These are phyloP conservation scores for Ophiostoma tasmaniense DNA, from an alignment of 2,329 filamentous ascomycete species.

Conservation along the genomic window DNA sequence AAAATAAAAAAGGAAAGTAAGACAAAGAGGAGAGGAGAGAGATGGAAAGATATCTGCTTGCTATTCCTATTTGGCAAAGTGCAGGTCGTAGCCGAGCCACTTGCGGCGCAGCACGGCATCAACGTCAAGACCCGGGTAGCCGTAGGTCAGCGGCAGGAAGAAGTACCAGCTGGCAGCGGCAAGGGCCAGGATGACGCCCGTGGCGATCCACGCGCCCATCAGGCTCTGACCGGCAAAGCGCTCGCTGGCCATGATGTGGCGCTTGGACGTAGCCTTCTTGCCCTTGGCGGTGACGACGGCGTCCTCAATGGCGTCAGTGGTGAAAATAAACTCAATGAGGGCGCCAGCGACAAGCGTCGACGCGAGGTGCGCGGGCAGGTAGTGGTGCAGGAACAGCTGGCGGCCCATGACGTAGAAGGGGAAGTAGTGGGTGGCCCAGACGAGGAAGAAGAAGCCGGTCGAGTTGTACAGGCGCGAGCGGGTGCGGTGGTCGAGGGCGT, in stretches of 20 bases:
- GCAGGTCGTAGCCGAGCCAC: slow-evolving; percentile 94
- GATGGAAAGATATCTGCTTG: not conserved
- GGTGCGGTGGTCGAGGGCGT: slow-evolving; percentile 86
- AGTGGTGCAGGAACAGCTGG: slow-evolving; percentile 96
- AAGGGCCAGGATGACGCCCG: slow-evolving; percentile 56
- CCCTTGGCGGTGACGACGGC: slow-evolving; percentile 42
- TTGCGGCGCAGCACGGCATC: slow-evolving; percentile 74
- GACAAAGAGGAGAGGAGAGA: not conserved
- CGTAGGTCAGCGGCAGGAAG: slow-evolving; percentile 93
- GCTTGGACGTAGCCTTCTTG: slow-evolving; percentile 43
- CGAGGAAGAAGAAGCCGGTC: slow-evolving; percentile 97
- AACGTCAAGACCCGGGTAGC: slow-evolving; percentile 77
- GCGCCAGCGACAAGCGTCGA: slow-evolving; percentile 85
- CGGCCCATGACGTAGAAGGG: slow-evolving; percentile 98
- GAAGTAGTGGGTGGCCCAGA: slow-evolving; percentile 95
- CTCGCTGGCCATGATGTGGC: slow-evolving; percentile 70
- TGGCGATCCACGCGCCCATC: slow-evolving; percentile 69
- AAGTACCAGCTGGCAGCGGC: slow-evolving; percentile 77
- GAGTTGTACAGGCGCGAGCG: slow-evolving; percentile 95
- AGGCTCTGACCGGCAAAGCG: slow-evolving; percentile 73
- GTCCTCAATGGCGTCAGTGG: slow-evolving; percentile 60
- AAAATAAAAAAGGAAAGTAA: not conserved
- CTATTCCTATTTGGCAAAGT: slow-evolving; percentile 80
- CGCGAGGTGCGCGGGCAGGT: slow-evolving; percentile 87
- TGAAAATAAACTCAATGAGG: slow-evolving; percentile 92